Conservation (phyloP, 345 rosid genomes). For the Iberis pinnata region DNA sequence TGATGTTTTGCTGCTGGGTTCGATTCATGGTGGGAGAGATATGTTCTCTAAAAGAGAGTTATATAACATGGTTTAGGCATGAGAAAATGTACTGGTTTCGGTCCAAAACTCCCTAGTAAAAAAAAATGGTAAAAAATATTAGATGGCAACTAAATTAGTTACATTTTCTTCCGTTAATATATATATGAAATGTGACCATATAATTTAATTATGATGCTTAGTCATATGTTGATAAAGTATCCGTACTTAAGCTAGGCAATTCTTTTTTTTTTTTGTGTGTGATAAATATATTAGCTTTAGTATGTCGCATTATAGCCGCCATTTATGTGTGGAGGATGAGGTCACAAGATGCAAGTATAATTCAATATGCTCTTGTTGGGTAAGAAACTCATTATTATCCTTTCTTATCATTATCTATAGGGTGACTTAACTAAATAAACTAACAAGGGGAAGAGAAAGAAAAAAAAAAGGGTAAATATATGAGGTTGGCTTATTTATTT, state of each 20-base stretch:
- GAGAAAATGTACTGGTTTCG: too few relatives aligned
- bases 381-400: not conserved
- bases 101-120: too few relatives aligned
- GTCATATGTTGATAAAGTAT: conserved; percentile 11
- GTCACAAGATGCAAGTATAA: conserved; percentile 24
- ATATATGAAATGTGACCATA: too few relatives aligned
- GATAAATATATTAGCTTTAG: conserved; percentile 7
- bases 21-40: too few relatives aligned
- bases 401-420: not conserved
- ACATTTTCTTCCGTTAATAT: too few relatives aligned
- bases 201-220: conserved; percentile 4
- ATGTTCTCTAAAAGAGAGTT: too few relatives aligned
- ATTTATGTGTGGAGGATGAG: conserved; percentile 29
- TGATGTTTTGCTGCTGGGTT: too few relatives aligned
- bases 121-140: too few relatives aligned
- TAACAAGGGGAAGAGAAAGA: not conserved
- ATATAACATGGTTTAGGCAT: too few relatives aligned
- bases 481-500: conserved; percentile 11
- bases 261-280: too few relatives aligned
- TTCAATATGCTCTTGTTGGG: conserved; percentile 9
- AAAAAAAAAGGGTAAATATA: conserved; percentile 14
- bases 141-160: too few relatives aligned
- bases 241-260: conserved; percentile 15
- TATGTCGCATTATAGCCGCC: conserved; percentile 32
- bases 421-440: not conserved